Conservation (phyloP, 1,139 yeast genomes). For the Pichia sp. region DNA sequence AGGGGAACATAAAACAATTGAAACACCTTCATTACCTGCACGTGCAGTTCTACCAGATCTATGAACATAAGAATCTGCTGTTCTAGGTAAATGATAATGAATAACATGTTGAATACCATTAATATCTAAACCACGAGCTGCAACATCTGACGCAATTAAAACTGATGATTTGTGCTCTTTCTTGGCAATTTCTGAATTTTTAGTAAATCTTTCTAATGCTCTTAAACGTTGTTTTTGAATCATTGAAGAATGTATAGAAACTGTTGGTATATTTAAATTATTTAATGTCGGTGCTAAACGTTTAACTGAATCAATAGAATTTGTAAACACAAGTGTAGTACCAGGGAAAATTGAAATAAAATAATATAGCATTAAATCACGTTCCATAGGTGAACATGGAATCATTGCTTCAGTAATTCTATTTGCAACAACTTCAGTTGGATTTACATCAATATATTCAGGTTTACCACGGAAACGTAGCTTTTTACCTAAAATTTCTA, state of each 20-base stretch:
- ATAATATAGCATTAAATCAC: slow-evolving; percentile 87
- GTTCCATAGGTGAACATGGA: slow-evolving; percentile 85
- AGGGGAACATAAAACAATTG: slow-evolving; percentile 88
- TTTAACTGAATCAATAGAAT: slow-evolving; percentile 89
- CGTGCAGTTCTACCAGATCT: slow-evolving; percentile 98
- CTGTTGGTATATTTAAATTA: slow-evolving; percentile 64
- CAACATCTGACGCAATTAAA: slow-evolving; percentile 92
- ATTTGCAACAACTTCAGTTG: slow-evolving; percentile 72
- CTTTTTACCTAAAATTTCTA: slow-evolving; percentile 50
- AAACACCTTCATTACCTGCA: slow-evolving; percentile 90
- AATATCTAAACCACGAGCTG: slow-evolving; percentile 97
- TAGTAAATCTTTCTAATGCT: slow-evolving; percentile 68
- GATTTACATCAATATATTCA: slow-evolving; percentile 74
- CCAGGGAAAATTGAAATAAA: slow-evolving; percentile 85
- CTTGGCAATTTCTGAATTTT: slow-evolving; percentile 42
- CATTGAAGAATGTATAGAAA: slow-evolving; percentile 90
- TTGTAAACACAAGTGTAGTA: slow-evolving; percentile 84
- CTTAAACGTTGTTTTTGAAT: slow-evolving; percentile 87
- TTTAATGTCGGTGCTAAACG: slow-evolving; percentile 72
- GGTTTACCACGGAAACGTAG: slow-evolving; percentile 57
- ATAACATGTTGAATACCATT: slow-evolving; percentile 89
- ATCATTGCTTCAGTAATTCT: slow-evolving; percentile 79
- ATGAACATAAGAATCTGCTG: slow-evolving; percentile 93
- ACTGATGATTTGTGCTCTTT: slow-evolving; percentile 52
- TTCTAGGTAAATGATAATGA: slow-evolving; percentile 90